phyloP scores from a whole-genome alignment of 768 basidiomycete genomes.

The Termitomyces sp. region DNA sequence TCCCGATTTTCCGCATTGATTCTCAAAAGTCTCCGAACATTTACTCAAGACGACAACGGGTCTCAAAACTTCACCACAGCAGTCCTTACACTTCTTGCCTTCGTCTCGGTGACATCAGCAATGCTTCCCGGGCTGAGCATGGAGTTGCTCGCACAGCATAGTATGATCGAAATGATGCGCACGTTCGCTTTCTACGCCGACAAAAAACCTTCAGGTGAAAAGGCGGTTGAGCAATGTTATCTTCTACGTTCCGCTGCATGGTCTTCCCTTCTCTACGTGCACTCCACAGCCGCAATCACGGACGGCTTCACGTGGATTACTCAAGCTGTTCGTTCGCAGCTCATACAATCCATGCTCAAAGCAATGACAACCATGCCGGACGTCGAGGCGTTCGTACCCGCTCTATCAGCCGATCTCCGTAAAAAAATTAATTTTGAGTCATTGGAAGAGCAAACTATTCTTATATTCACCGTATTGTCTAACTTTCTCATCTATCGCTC shows the following conservation, averaged over 20 bases:
- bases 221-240: not conserved
- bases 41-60: not conserved
- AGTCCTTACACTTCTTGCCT: not conserved
- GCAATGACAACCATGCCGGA: not conserved
- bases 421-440: not conserved
- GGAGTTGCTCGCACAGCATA: not conserved
- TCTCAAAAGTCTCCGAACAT: not conserved
- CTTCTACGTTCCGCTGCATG: not conserved
- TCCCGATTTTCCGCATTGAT: not conserved
- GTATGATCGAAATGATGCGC: not conserved
- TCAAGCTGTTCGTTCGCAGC: not conserved
- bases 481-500: not conserved
- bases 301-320: slow-evolving; percentile 1
- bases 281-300: not conserved
- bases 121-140: not conserved
- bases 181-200: not conserved
- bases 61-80: not conserved
- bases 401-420: too few species aligned
- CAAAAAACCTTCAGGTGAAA: not conserved
- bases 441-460: not conserved
- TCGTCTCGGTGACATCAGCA: not conserved
- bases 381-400: too few species aligned
- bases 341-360: not conserved
- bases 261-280: not conserved
- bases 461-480: not conserved